Evolutionary conservation across 2,329 filamentous ascomycete genomes (phyloP).

Genomic region (Epichloe baconii): DNA sequence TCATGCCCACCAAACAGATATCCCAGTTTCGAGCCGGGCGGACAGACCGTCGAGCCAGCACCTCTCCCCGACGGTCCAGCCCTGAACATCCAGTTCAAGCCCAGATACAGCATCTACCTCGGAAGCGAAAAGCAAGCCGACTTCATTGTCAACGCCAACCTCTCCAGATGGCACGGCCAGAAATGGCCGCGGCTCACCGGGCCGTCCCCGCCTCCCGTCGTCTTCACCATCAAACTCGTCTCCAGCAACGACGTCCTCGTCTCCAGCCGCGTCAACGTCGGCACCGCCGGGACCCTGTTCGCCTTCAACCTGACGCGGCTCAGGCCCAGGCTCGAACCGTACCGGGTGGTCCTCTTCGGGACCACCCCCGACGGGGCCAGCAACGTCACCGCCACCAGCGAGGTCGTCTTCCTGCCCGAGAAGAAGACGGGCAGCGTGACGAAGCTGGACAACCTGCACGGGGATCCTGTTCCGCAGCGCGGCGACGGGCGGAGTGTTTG

Average conservation of each 20-base stretch:
- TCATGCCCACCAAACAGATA: slow-evolving; percentile 11
- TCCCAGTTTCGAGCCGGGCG: slow-evolving; percentile 31
- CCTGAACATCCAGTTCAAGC: slow-evolving; percentile 29
- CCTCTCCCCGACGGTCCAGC: slow-evolving; percentile 18
- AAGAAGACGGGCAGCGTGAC: slow-evolving; percentile 29
- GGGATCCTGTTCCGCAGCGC: slow-evolving; percentile 27
- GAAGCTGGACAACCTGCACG: slow-evolving; percentile 31
- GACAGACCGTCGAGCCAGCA: slow-evolving; percentile 25
- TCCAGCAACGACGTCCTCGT: slow-evolving; percentile 20
- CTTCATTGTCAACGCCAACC: slow-evolving; percentile 29
- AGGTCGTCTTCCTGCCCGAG: slow-evolving; percentile 29
- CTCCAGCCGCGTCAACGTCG: slow-evolving; percentile 19
- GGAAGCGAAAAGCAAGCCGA: slow-evolving; percentile 26
- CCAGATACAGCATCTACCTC: slow-evolving; percentile 34
- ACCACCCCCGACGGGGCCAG: slow-evolving; percentile 16
- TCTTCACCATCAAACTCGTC: slow-evolving; percentile 24
- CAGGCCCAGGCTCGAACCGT: slow-evolving; percentile 22
- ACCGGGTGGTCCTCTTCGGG: slow-evolving; percentile 26
- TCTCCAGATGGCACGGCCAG: slow-evolving; percentile 28
- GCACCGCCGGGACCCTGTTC: slow-evolving; percentile 22
- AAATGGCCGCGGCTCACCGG: slow-evolving; percentile 19
- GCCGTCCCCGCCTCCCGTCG: slow-evolving; percentile 12
- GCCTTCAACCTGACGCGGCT: slow-evolving; percentile 24
- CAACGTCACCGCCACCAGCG: slow-evolving; percentile 23
- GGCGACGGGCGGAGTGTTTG: slow-evolving; percentile 21